Conservation (phyloP, 352 stramenopile species). For the Vaucheria bursata region DNA sequence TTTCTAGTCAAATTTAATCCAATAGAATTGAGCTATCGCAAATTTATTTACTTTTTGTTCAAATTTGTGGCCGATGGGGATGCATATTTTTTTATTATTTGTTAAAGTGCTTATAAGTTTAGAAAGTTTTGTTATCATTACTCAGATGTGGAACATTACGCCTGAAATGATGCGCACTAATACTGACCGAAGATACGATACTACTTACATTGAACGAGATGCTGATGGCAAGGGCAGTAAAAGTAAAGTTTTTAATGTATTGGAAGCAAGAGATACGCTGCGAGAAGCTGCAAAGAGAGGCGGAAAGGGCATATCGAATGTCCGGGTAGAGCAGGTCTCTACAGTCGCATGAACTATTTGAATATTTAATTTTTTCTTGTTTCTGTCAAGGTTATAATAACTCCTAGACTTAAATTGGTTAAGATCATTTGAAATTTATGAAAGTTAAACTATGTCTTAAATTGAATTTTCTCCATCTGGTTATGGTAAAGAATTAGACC, state of each 20-base stretch:
- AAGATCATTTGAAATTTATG: neutral
- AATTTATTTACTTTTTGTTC: too few relatives aligned
- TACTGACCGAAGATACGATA: constrained; percentile 4
- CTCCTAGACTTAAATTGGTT: neutral
- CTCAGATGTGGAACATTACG: neutral
- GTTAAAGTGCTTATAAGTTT: too few relatives aligned
- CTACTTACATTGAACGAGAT: neutral
- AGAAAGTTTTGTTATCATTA: too few relatives aligned
- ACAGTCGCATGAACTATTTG: neutral
- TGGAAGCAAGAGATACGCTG: neutral
- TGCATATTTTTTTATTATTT: too few relatives aligned
- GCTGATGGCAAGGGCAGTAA: constrained; percentile 1
- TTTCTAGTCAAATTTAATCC: too few relatives aligned
- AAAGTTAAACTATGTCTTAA: neutral
- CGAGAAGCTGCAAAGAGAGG: neutral
- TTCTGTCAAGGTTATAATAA: neutral
- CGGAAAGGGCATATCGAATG: neutral
- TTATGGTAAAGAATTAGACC: neutral
- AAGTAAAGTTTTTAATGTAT: constrained; percentile 2
- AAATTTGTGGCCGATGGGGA: too few relatives aligned
- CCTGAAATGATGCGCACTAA: neutral
- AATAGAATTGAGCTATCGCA: too few relatives aligned
- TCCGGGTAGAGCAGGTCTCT: neutral
- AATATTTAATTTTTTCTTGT: neutral
- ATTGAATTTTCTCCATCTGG: neutral